Evolutionary conservation across 345 rosid species (phyloP).

Genomic region (Salix suchowensis): DNA sequence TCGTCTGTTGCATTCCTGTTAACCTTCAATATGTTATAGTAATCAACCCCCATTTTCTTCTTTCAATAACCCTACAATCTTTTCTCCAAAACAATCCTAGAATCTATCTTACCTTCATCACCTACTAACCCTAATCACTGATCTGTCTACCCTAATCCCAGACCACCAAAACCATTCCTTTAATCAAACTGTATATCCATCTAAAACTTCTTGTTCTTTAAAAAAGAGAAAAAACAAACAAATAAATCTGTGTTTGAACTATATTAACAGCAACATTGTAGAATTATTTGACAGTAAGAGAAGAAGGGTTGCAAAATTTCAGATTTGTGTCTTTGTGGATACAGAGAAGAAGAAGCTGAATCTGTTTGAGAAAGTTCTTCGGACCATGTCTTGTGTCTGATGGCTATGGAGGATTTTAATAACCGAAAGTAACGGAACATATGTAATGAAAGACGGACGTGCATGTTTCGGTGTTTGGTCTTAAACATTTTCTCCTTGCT

Average conservation of each 20-base stretch:
- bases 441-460: background rate
- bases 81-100: background rate
- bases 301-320: background rate
- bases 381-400: background rate
- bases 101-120: background rate
- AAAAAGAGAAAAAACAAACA: no score
- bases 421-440: constrained; percentile 3
- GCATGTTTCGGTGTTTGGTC: background rate
- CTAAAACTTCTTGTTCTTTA: background rate
- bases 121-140: background rate
- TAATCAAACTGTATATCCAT: background rate
- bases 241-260: background rate
- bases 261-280: background rate
- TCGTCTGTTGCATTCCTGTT: constrained; percentile 75
- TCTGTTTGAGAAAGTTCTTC: background rate
- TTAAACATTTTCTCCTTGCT: background rate
- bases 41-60: constrained; percentile 72
- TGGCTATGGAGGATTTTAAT: background rate
- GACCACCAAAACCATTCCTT: constrained; percentile 4
- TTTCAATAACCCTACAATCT: background rate
- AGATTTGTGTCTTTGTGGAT: background rate
- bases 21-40: constrained; percentile 70
- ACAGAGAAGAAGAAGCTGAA: background rate
- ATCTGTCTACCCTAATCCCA: background rate
- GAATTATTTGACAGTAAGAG: background rate